phyloP scores from a whole-genome alignment of 2,329 filamentous ascomycete species.

The Fusarium caatingaense region DNA sequence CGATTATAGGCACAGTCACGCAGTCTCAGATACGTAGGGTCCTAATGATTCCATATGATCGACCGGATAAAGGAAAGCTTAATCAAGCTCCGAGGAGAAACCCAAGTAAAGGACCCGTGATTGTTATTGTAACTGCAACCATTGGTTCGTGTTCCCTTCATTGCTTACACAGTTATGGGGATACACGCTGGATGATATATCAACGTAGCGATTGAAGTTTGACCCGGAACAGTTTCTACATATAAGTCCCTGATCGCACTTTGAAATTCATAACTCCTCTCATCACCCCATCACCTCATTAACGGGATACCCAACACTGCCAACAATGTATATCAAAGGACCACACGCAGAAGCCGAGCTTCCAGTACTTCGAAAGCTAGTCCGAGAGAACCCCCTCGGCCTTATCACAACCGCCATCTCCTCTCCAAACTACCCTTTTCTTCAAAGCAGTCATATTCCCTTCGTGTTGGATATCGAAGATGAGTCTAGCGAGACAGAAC shows the following conservation, averaged over 20 bases:
- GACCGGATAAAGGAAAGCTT: neutral
- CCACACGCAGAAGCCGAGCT: slow-evolving; percentile 64
- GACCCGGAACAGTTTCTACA: neutral
- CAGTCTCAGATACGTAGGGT: slow-evolving; percentile 4
- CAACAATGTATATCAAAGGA: slow-evolving; percentile 67
- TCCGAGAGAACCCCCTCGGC: slow-evolving; percentile 70
- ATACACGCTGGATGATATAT: neutral
- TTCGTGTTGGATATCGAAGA: slow-evolving; percentile 66
- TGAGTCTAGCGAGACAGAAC: slow-evolving; percentile 54
- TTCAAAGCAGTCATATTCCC: slow-evolving; percentile 71
- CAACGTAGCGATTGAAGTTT: neutral
- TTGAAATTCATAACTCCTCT: neutral
- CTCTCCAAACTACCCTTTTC: slow-evolving; percentile 59
- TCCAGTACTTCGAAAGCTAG: slow-evolving; percentile 63
- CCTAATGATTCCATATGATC: slow-evolving; percentile 27
- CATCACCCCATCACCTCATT: neutral
- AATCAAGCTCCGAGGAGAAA: slow-evolving; percentile 11
- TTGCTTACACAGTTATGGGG: neutral
- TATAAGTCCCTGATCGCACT: neutral
- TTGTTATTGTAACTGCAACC: neutral
- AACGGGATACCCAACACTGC: neutral
- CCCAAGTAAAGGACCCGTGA: neutral
- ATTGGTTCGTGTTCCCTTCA: slow-evolving; percentile 2
- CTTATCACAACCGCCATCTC: slow-evolving; percentile 71
- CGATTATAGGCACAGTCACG: slow-evolving; percentile 18